These are phyloP conservation scores for Penicillium corylophilum DNA, from an alignment of 2,329 filamentous ascomycete genomes.

Conservation along the genomic window DNA sequence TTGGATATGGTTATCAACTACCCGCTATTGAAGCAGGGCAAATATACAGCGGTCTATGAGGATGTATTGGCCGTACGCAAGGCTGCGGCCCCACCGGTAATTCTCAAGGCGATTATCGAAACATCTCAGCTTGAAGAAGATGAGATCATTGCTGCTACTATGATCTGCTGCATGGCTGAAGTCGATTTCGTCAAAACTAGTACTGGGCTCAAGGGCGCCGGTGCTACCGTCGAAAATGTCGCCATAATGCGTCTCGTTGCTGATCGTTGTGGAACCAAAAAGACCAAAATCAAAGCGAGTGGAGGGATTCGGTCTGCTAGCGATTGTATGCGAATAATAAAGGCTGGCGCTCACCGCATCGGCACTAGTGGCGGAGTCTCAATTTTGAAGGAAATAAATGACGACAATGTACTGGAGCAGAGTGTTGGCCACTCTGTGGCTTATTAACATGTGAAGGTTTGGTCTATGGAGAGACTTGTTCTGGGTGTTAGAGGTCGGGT, in stretches of 20 bases:
- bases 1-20: slow-evolving; percentile 62
- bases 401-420: slow-evolving; percentile 21
- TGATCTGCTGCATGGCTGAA: slow-evolving; percentile 52
- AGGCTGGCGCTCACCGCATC: slow-evolving; percentile 56
- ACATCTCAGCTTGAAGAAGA: slow-evolving; percentile 51
- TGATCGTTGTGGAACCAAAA: slow-evolving; percentile 40
- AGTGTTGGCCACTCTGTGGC: slow-evolving; percentile 16
- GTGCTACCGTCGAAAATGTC: slow-evolving; percentile 54
- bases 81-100: slow-evolving; percentile 43
- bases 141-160: slow-evolving; percentile 55
- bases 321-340: slow-evolving; percentile 55
- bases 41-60: slow-evolving; percentile 52
- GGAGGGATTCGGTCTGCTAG: slow-evolving; percentile 55
- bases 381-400: slow-evolving; percentile 51
- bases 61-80: slow-evolving; percentile 55
- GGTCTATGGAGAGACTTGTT: too few species aligned
- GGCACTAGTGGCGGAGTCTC: slow-evolving; percentile 57
- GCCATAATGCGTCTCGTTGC: slow-evolving; percentile 54
- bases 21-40: slow-evolving; percentile 43
- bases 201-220: slow-evolving; percentile 58
- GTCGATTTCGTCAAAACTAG: slow-evolving; percentile 62
- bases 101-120: slow-evolving; percentile 60
- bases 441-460: neutral
- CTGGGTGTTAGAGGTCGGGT: neutral
- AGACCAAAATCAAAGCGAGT: slow-evolving; percentile 57